Conservation (phyloP, 2,329 filamentous ascomycete species). For the Penicillium sclerotigenum region DNA sequence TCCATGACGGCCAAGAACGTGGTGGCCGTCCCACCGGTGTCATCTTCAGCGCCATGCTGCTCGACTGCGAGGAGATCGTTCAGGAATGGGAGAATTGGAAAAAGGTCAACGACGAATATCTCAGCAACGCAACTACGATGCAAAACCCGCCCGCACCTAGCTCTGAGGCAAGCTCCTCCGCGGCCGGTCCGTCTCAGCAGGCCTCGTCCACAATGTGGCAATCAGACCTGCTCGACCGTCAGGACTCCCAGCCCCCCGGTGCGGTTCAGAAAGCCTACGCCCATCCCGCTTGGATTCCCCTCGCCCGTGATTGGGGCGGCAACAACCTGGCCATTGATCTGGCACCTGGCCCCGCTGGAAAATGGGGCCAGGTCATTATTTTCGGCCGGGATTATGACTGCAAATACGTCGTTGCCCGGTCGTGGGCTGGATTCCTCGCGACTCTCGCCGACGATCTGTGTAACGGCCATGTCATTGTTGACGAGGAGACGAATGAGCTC, state of each 20-base stretch:
- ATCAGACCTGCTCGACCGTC: slow-evolving; percentile 75
- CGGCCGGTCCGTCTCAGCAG: slow-evolving; percentile 53
- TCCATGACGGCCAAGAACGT: slow-evolving; percentile 96
- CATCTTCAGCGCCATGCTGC: slow-evolving; percentile 88
- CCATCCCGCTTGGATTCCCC: slow-evolving; percentile 90
- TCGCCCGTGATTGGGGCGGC: slow-evolving; percentile 96
- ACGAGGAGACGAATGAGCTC: slow-evolving; percentile 87
- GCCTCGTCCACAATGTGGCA: slow-evolving; percentile 68
- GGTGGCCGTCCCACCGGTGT: slow-evolving; percentile 87
- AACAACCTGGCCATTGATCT: slow-evolving; percentile 95
- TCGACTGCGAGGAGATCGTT: slow-evolving; percentile 97
- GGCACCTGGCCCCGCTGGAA: slow-evolving; percentile 81
- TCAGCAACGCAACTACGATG: slow-evolving; percentile 56
- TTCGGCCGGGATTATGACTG: slow-evolving; percentile 98
- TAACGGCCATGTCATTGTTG: slow-evolving; percentile 86
- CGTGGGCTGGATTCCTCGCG: slow-evolving; percentile 84
- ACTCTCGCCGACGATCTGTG: slow-evolving; percentile 84
- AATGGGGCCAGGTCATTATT: slow-evolving; percentile 95
- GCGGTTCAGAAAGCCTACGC: slow-evolving; percentile 90
- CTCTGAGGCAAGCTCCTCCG: slow-evolving; percentile 64
- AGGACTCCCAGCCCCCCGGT: slow-evolving; percentile 82
- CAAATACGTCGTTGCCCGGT: slow-evolving; percentile 93
- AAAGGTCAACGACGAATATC: slow-evolving; percentile 84
- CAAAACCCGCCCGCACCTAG: slow-evolving; percentile 64
- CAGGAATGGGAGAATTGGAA: slow-evolving; percentile 98